These are phyloP conservation scores for Onygena corvina DNA, from an alignment of 2,329 filamentous ascomycete genomes.

Conservation along the genomic window DNA sequence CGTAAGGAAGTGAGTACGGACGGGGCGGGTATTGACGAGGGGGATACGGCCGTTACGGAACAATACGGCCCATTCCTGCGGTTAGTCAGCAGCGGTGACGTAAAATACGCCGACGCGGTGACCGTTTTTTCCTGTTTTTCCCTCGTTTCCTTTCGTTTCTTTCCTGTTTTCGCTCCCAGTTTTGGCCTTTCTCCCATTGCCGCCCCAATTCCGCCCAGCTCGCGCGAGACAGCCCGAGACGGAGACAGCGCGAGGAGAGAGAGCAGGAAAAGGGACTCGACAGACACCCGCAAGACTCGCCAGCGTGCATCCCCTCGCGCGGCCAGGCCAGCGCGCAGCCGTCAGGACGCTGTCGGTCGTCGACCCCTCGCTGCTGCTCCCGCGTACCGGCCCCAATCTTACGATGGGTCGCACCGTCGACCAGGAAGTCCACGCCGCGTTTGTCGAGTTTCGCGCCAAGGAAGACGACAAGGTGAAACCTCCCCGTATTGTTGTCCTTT, in stretches of 20 bases:
- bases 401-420: slow-evolving; percentile 42
- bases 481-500: slow-evolving; percentile 23
- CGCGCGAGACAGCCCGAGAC: not conserved
- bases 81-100: slow-evolving; percentile 5
- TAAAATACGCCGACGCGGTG: slow-evolving; percentile 5
- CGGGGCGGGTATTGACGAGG: not conserved
- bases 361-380: slow-evolving; percentile 18
- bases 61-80: not conserved
- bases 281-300: not conserved
- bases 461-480: slow-evolving; percentile 38
- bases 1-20: not conserved
- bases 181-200: not conserved
- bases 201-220: not conserved
- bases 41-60: not conserved
- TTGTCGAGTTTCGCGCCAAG: slow-evolving; percentile 44
- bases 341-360: slow-evolving; percentile 16
- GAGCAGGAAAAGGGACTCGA: not conserved
- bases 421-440: slow-evolving; percentile 42
- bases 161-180: not conserved
- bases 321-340: slow-evolving; percentile 4
- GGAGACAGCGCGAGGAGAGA: not conserved
- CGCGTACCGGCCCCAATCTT: slow-evolving; percentile 13
- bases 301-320: slow-evolving; percentile 4
- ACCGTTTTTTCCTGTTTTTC: slow-evolving; percentile 10
- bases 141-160: slow-evolving; percentile 6